A percentile compares a stretch with the other conserved stretches of the same genome.
phyloP scores from a whole-genome alignment of 139 green algal species.

The Edaphochlamys debaryana region DNA sequence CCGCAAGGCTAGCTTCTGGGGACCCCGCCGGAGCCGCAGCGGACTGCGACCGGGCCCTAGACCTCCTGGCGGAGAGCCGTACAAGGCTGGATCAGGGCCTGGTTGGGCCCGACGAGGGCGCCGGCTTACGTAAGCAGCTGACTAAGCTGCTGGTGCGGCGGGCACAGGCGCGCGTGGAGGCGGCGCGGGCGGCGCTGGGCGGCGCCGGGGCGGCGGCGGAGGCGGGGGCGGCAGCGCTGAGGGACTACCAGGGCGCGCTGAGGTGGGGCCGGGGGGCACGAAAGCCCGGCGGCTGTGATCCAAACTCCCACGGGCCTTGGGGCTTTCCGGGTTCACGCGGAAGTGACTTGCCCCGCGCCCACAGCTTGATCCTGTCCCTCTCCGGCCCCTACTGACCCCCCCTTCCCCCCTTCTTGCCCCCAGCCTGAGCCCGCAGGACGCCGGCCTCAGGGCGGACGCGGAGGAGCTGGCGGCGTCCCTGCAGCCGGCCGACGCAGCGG shows the following conservation, averaged over 20 bases:
- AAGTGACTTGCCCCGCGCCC: no score
- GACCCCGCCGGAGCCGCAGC: constrained; percentile 32
- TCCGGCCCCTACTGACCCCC: no score
- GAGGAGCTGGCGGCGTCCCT: constrained; percentile 47
- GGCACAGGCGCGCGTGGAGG: constrained; percentile 18
- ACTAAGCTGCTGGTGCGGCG: constrained; percentile 40
- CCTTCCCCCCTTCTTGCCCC: not conserved
- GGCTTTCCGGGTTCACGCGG: no score
- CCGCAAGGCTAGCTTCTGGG: constrained; percentile 62
- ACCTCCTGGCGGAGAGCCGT: constrained; percentile 41
- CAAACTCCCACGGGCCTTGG: no score
- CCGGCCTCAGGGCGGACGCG: constrained; percentile 38
- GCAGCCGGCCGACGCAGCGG: constrained; percentile 31
- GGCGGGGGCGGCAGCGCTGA: constrained; percentile 7
- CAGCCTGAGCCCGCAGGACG: constrained; percentile 5
- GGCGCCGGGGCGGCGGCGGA: not conserved
- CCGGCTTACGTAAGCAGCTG: constrained; percentile 25
- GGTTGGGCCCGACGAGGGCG: not conserved
- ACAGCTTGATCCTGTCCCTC: no score
- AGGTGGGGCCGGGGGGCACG: no score
- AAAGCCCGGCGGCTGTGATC: no score
- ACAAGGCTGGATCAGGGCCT: constrained; percentile 6
- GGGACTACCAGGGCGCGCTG: constrained; percentile 46
- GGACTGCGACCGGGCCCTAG: constrained; percentile 63
- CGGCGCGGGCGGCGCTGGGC: not conserved